These are phyloP conservation scores for Trypanosoma vivax DNA, from an alignment of 208 protist species.

Conservation along the genomic window DNA sequence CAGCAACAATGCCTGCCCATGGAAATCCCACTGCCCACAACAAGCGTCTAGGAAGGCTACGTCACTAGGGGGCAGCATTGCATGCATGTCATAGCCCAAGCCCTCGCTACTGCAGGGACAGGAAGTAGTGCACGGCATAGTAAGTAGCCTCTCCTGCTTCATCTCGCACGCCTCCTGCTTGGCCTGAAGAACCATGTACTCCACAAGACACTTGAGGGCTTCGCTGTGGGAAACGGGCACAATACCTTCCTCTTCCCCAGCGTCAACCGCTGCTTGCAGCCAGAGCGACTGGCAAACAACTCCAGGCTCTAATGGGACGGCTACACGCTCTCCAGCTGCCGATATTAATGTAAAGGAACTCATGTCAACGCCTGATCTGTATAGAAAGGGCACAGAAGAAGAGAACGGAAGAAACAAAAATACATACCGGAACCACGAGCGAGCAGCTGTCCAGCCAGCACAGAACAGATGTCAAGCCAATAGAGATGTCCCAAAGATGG, in stretches of 20 bases:
- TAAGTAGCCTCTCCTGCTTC: background rate
- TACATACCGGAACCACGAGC: no score
- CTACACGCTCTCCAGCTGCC: conserved; percentile 3
- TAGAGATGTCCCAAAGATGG: no score
- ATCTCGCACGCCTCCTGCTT: background rate
- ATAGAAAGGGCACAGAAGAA: background rate
- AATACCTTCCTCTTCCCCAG: conserved; percentile 31
- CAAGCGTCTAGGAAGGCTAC: conserved; percentile 18
- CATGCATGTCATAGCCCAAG: conserved; percentile 15
- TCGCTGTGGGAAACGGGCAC: conserved; percentile 31
- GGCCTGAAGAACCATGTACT: conserved; percentile 31
- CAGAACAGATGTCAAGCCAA: no score
- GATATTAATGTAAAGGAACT: conserved; percentile 29
- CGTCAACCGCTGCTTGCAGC: conserved; percentile 30
- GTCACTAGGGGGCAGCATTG: conserved; percentile 10
- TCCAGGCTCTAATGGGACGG: conserved; percentile 3
- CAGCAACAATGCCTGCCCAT: conserved; percentile 31
- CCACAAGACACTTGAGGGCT: conserved; percentile 30
- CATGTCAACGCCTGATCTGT: background rate
- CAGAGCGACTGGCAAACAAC: conserved; percentile 26
- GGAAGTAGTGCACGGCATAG: conserved; percentile 13
- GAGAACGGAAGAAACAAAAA: no score
- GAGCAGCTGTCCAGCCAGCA: no score
- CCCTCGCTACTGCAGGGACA: background rate
- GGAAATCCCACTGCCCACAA: conserved; percentile 3